phyloP scores from a whole-genome alignment of 495 filamentous ascomycete genomes.

The Podospora pseudocomata region DNA sequence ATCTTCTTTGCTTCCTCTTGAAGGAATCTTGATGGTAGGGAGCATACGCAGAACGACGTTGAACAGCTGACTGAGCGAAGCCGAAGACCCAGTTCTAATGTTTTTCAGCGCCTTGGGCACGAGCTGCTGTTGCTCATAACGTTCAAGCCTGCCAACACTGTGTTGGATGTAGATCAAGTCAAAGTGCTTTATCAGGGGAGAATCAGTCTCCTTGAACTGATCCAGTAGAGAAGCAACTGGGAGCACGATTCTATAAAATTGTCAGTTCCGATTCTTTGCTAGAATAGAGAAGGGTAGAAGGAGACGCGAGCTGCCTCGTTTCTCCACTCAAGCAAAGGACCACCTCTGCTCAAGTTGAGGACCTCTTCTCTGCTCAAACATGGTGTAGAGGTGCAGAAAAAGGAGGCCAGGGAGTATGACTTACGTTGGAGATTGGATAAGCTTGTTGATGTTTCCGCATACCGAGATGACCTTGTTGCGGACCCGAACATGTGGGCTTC shows the following conservation, averaged over 20 bases:
- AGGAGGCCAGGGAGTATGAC: slow-evolving; percentile 7
- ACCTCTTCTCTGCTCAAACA: too few relatives aligned
- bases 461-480: slow-evolving; percentile 75
- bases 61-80: slow-evolving; percentile 71
- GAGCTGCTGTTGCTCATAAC: slow-evolving; percentile 50
- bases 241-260: slow-evolving; percentile 58
- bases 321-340: background rate
- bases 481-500: slow-evolving; percentile 73
- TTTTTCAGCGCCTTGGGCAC: slow-evolving; percentile 69
- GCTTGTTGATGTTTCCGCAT: slow-evolving; percentile 59
- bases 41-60: slow-evolving; percentile 77
- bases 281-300: background rate
- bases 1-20: slow-evolving; percentile 76
- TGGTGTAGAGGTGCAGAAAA: too few relatives aligned
- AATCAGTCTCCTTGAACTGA: slow-evolving; percentile 76
- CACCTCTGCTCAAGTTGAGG: too few relatives aligned
- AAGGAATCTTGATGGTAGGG: slow-evolving; percentile 65
- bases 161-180: slow-evolving; percentile 88
- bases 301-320: background rate
- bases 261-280: slow-evolving; percentile 11
- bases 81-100: slow-evolving; percentile 63
- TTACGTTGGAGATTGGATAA: slow-evolving; percentile 43
- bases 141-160: slow-evolving; percentile 67
- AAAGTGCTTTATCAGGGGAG: slow-evolving; percentile 77
- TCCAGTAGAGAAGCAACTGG: slow-evolving; percentile 79